Evolutionary conservation across 768 basidiomycete genomes (phyloP).

Genomic region (Paxillus rubicundulus): DNA sequence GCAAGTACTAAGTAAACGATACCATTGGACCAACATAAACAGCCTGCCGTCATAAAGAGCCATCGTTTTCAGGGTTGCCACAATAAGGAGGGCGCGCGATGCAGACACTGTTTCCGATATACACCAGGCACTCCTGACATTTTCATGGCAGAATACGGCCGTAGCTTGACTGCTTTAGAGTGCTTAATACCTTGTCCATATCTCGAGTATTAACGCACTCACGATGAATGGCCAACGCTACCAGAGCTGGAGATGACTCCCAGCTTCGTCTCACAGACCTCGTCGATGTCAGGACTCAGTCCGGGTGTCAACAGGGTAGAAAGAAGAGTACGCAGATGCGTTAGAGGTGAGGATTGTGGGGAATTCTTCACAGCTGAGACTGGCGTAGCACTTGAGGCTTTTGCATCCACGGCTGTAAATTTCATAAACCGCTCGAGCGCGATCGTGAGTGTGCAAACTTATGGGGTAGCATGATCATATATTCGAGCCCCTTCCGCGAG

Average conservation of each 20-base stretch:
- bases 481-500: slow-evolving; percentile 11
- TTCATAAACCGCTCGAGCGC: slow-evolving; percentile 52
- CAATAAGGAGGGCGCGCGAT: slow-evolving; percentile 61
- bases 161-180: slow-evolving; percentile 29
- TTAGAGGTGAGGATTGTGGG: slow-evolving; percentile 41
- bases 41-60: slow-evolving; percentile 66
- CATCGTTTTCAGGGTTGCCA: slow-evolving; percentile 66
- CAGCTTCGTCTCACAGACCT: slow-evolving; percentile 59
- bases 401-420: slow-evolving; percentile 47
- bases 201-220: slow-evolving; percentile 9
- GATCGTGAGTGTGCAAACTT: slow-evolving; percentile 50
- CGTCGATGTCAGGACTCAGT: slow-evolving; percentile 67
- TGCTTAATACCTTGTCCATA: not conserved
- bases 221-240: slow-evolving; percentile 53
- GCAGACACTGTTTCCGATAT: slow-evolving; percentile 71
- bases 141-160: slow-evolving; percentile 39
- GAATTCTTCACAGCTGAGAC: slow-evolving; percentile 35
- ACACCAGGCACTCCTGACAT: slow-evolving; percentile 59
- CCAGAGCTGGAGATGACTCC: slow-evolving; percentile 40
- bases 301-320: slow-evolving; percentile 68
- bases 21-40: not conserved
- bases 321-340: slow-evolving; percentile 57
- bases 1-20: not conserved
- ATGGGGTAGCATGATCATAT: slow-evolving; percentile 19
- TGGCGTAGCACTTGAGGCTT: slow-evolving; percentile 47